phyloP scores from a whole-genome alignment of 805 yeast genomes.

The Pichia ethanolica region DNA sequence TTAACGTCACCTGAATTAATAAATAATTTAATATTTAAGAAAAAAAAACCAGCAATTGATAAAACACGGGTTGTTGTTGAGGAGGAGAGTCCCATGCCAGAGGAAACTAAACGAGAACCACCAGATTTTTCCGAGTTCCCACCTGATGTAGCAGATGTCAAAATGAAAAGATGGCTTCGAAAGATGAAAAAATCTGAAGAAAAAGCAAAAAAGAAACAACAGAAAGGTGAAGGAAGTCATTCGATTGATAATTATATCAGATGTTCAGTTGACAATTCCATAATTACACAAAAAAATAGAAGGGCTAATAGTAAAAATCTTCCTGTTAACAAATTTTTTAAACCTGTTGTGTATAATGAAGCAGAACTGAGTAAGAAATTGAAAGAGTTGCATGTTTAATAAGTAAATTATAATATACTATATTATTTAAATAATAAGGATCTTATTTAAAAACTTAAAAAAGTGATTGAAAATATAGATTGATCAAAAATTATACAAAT shows the following conservation, averaged over 20 bases:
- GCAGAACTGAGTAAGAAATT: conserved; percentile 4
- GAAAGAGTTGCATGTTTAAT: conserved; percentile 8
- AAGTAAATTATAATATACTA: background rate
- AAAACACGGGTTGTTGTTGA: background rate
- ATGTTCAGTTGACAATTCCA: conserved; percentile 14
- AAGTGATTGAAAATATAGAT: no score
- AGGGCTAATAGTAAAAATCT: conserved; percentile 9
- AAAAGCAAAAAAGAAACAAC: conserved; percentile 5
- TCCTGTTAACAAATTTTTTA: conserved; percentile 10
- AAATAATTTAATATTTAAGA: conserved; percentile 12
- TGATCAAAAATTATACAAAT: no score
- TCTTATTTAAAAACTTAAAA: background rate
- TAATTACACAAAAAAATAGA: conserved; percentile 8
- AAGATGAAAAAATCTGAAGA: background rate
- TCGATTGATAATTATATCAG: conserved; percentile 5
- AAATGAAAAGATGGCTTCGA: conserved; percentile 2
- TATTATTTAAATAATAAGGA: background rate
- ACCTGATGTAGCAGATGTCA: conserved; percentile 1
- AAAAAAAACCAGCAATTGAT: background rate
- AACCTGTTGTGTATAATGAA: conserved; percentile 9
- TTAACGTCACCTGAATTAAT: conserved; percentile 22
- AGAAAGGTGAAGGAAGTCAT: background rate
- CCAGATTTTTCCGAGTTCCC: conserved; percentile 1
- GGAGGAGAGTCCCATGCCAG: background rate
- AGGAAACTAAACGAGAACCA: background rate